A percentile compares a stretch with the other conserved stretches of the same genome.
Evolutionary conservation across 2,329 filamentous ascomycete genomes (phyloP).

Genomic region (Sarocladium brachiariae): DNA sequence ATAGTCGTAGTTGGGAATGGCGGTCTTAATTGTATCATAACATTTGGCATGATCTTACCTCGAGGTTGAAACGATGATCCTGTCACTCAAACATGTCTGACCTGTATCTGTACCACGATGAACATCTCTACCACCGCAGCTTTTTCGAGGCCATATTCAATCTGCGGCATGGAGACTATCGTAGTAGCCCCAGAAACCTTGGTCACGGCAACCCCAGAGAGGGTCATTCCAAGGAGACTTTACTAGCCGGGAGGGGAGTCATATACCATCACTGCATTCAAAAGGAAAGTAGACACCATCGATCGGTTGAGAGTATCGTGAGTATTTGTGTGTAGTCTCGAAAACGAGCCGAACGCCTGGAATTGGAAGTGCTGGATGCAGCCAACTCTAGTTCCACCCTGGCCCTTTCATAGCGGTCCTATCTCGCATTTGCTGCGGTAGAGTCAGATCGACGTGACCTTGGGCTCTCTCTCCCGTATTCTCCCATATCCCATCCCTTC

Average conservation of each 20-base stretch:
- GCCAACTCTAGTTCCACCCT: conserved; percentile 35
- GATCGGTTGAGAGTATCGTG: conserved; percentile 9
- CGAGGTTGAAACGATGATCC: no score
- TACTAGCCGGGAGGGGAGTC: conserved; percentile 38
- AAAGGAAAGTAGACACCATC: background rate
- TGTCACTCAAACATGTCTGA: conserved; percentile 38
- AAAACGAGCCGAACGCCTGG: conserved; percentile 41
- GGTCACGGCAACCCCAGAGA: conserved; percentile 31
- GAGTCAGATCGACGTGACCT: conserved; percentile 5
- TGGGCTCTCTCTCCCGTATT: background rate
- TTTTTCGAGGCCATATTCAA: conserved; percentile 51
- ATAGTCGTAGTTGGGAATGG: conserved; percentile 10
- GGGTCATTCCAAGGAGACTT: conserved; percentile 46
- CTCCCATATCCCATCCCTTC: background rate
- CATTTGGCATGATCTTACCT: background rate
- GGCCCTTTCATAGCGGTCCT: conserved; percentile 31
- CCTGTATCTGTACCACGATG: conserved; percentile 62
- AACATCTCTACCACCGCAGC: conserved; percentile 48
- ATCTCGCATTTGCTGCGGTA: conserved; percentile 16
- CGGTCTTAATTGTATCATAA: conserved; percentile 6
- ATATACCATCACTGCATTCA: conserved; percentile 14
- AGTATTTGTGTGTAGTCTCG: conserved; percentile 30
- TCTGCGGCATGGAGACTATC: conserved; percentile 56
- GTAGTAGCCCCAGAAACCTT: conserved; percentile 49
- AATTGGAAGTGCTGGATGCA: conserved; percentile 39